Conservation (phyloP, 176 grass and related monocot genomes). For the Echinochloa phyllopogon region DNA sequence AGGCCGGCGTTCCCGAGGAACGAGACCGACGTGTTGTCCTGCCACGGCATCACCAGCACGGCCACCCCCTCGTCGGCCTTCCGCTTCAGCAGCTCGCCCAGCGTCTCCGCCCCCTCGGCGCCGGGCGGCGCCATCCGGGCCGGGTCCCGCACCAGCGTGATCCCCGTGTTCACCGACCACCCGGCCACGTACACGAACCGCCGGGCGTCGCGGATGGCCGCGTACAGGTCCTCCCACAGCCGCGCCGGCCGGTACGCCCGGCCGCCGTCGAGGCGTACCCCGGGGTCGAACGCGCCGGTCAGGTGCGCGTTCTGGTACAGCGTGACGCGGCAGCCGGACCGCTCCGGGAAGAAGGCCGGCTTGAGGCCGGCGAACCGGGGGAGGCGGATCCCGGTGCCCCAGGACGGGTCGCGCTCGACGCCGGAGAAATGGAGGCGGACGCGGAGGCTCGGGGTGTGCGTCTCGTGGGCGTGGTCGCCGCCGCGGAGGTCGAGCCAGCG, state of each 20-base stretch:
- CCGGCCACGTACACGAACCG: constrained; percentile 80
- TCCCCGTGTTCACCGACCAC: constrained; percentile 75
- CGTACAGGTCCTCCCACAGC: constrained; percentile 79
- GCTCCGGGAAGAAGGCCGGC: constrained; percentile 67
- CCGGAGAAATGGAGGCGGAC: constrained; percentile 45
- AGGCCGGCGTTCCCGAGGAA: constrained; percentile 72
- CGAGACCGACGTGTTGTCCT: constrained; percentile 80
- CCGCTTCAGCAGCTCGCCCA: constrained; percentile 74
- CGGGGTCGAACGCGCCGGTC: constrained; percentile 54
- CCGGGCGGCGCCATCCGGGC: constrained; percentile 58
- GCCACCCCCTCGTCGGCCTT: constrained; percentile 86
- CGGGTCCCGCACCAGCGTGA: constrained; percentile 74
- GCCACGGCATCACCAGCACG: constrained; percentile 93
- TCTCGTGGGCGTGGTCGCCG: constrained; percentile 52
- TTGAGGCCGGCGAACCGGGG: constrained; percentile 47
- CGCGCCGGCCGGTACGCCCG: constrained; percentile 47
- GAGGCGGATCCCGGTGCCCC: constrained; percentile 57
- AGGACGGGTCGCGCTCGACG: constrained; percentile 58
- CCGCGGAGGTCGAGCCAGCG: constrained; percentile 57
- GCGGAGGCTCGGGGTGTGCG: constrained; percentile 56
- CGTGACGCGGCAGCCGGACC: constrained; percentile 57
- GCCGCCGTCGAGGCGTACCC: constrained; percentile 42
- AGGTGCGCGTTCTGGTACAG: constrained; percentile 86
- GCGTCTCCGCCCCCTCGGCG: constrained; percentile 55
- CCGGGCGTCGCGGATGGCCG: constrained; percentile 61